Evolutionary conservation across 768 basidiomycete genomes (phyloP).

Genomic region (Tricholoma sp.): DNA sequence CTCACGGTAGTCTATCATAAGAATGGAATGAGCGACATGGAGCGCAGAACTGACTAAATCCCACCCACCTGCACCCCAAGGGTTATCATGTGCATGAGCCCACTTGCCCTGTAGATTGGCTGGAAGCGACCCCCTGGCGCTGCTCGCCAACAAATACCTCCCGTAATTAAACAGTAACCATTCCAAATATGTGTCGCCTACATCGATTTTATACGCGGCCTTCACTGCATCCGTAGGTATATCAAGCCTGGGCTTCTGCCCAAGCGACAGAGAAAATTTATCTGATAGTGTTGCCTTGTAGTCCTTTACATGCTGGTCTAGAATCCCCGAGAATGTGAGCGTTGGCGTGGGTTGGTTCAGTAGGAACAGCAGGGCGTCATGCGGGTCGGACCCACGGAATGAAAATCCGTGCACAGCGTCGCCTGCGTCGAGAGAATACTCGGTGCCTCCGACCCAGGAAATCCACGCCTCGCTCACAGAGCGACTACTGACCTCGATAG

Average conservation of each 20-base stretch:
- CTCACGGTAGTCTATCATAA: slow-evolving; percentile 29
- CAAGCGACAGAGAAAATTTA: slow-evolving; percentile 53
- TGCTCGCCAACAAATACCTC: slow-evolving; percentile 58
- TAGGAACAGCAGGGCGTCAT: slow-evolving; percentile 35
- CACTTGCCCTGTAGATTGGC: slow-evolving; percentile 75
- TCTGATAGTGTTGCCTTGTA: slow-evolving; percentile 36
- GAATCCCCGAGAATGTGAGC: slow-evolving; percentile 32
- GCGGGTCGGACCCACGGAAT: slow-evolving; percentile 62
- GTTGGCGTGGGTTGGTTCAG: slow-evolving; percentile 25
- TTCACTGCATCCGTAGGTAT: slow-evolving; percentile 56
- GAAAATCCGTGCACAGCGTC: slow-evolving; percentile 49
- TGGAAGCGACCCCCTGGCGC: slow-evolving; percentile 58
- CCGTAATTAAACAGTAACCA: slow-evolving; percentile 74
- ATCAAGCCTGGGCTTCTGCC: slow-evolving; percentile 48
- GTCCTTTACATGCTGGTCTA: slow-evolving; percentile 48
- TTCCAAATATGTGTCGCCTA: slow-evolving; percentile 62
- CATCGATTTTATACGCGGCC: slow-evolving; percentile 44
- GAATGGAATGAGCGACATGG: background rate
- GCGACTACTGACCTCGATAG: slow-evolving; percentile 37
- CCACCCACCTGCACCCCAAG: slow-evolving; percentile 59
- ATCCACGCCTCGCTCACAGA: slow-evolving; percentile 53
- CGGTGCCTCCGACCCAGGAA: slow-evolving; percentile 71
- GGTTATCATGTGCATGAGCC: slow-evolving; percentile 47
- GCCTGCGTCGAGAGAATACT: slow-evolving; percentile 62
- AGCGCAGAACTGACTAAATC: background rate